Conservation (phyloP, 2,329 filamentous ascomycete species). For the Hysterium pulicare region DNA sequence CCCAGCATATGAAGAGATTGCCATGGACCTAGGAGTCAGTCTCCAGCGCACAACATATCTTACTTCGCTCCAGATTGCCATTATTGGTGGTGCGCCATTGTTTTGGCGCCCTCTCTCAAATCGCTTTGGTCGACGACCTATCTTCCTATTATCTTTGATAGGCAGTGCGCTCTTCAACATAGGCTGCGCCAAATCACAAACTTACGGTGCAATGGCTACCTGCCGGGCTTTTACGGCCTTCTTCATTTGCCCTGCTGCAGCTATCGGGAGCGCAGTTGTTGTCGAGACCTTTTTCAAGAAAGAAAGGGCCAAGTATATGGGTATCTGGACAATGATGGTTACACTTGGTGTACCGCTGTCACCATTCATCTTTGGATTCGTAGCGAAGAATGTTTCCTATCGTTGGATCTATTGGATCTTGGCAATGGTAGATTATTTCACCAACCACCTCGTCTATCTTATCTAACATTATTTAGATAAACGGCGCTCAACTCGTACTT, state of each 20-base stretch:
- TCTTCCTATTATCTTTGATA: slow-evolving; percentile 52
- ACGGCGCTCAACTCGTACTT: slow-evolving; percentile 54
- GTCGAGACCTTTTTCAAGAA: slow-evolving; percentile 57
- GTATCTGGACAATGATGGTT: slow-evolving; percentile 55
- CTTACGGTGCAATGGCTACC: slow-evolving; percentile 49
- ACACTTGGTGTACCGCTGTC: slow-evolving; percentile 48
- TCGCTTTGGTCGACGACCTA: slow-evolving; percentile 52
- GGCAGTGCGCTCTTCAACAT: slow-evolving; percentile 51
- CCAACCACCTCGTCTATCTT: neutral
- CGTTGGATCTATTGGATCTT: slow-evolving; percentile 59
- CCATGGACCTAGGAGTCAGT: slow-evolving; percentile 47
- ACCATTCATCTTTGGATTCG: slow-evolving; percentile 44
- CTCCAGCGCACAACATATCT: slow-evolving; percentile 53
- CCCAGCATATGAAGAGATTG: slow-evolving; percentile 53
- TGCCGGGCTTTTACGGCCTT: slow-evolving; percentile 54
- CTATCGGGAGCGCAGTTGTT: slow-evolving; percentile 57
- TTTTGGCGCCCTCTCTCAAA: slow-evolving; percentile 57
- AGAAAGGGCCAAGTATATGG: slow-evolving; percentile 54
- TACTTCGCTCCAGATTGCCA: slow-evolving; percentile 54
- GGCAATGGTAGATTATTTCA: slow-evolving; percentile 46
- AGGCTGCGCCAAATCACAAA: slow-evolving; percentile 50
- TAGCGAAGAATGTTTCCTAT: slow-evolving; percentile 52
- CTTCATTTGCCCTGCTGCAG: slow-evolving; percentile 54
- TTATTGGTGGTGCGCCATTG: slow-evolving; percentile 53
- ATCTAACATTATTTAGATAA: slow-evolving; percentile 40